phyloP scores from a whole-genome alignment of 2,329 filamentous ascomycete genomes.

The Pseudogymnoascus sp. region DNA sequence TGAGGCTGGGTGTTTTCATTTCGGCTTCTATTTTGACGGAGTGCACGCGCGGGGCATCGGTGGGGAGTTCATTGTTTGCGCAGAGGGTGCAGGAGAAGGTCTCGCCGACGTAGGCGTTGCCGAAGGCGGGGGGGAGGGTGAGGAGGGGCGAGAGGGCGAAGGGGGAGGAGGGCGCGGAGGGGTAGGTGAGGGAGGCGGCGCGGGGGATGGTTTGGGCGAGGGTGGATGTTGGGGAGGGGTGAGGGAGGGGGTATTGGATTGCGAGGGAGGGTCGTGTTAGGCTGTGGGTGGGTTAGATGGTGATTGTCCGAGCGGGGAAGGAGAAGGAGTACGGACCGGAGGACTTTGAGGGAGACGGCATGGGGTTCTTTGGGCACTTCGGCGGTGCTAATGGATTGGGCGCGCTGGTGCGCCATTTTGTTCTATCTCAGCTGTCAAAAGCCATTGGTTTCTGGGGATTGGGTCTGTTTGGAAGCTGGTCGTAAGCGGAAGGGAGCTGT shows the following conservation, averaged over 20 bases:
- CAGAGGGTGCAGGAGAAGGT: constrained; percentile 91
- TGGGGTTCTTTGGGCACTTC: constrained; percentile 62
- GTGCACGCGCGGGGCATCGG: constrained; percentile 32
- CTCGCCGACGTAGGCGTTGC: constrained; percentile 91
- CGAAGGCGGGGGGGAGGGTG: constrained; percentile 84
- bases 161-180: constrained; percentile 39
- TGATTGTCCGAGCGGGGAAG: constrained; percentile 1
- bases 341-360: constrained; percentile 69
- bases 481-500: background rate
- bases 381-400: constrained; percentile 16
- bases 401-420: constrained; percentile 28
- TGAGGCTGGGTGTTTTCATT: constrained; percentile 78
- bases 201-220: constrained; percentile 31
- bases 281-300: constrained; percentile 38
- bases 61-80: constrained; percentile 75
- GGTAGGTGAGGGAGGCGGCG: constrained; percentile 71
- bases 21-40: constrained; percentile 81
- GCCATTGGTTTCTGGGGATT: background rate
- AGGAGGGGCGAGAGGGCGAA: constrained; percentile 56
- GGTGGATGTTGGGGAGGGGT: constrained; percentile 37
- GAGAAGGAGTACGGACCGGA: constrained; percentile 43
- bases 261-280: constrained; percentile 77
- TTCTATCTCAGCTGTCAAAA: background rate
- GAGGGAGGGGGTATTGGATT: constrained; percentile 57
- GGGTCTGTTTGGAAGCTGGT: background rate